phyloP scores from a whole-genome alignment of 2,329 filamentous ascomycete species.

The Ophiocordyceps sinensis region DNA sequence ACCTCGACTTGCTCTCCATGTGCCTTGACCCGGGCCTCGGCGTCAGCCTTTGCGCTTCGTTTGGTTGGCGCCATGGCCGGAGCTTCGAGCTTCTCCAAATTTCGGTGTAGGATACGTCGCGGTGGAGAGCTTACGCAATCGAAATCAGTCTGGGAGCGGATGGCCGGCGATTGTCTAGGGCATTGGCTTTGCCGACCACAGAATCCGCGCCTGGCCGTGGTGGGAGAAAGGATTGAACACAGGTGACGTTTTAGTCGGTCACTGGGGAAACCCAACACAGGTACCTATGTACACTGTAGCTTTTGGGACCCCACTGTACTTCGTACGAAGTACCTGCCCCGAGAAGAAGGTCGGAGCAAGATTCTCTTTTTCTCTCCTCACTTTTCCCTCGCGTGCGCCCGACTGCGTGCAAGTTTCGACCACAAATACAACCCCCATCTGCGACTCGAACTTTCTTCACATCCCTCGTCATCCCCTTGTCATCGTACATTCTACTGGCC shows the following conservation, averaged over 20 bases:
- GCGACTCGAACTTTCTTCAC: not conserved
- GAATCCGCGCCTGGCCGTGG: not conserved
- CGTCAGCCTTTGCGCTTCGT: slow-evolving; percentile 9
- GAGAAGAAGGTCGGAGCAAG: too few species aligned
- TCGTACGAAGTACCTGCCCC: too few species aligned
- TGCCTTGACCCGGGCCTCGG: slow-evolving; percentile 5
- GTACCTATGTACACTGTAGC: too few species aligned
- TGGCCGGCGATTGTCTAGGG: not conserved
- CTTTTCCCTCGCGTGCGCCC: too few species aligned
- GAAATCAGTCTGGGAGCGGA: not conserved
- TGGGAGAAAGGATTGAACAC: too few species aligned
- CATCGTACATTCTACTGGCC: too few species aligned
- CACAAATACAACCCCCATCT: not conserved
- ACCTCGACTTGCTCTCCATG: slow-evolving; percentile 6
- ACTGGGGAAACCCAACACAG: slow-evolving; percentile 1
- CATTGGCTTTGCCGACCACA: not conserved
- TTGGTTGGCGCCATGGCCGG: slow-evolving; percentile 8
- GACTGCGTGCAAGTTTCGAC: slow-evolving; percentile 3
- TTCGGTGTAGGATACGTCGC: not conserved
- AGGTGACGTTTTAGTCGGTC: not conserved
- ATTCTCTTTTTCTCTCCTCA: too few species aligned
- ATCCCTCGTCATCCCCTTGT: not conserved
- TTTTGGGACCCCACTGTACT: too few species aligned
- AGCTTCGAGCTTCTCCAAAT: not conserved
- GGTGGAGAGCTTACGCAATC: not conserved